A percentile compares a stretch with the other conserved stretches of the same genome.
phyloP scores from a whole-genome alignment of 768 basidiomycete genomes.

The Auricularia auricula-judae region DNA sequence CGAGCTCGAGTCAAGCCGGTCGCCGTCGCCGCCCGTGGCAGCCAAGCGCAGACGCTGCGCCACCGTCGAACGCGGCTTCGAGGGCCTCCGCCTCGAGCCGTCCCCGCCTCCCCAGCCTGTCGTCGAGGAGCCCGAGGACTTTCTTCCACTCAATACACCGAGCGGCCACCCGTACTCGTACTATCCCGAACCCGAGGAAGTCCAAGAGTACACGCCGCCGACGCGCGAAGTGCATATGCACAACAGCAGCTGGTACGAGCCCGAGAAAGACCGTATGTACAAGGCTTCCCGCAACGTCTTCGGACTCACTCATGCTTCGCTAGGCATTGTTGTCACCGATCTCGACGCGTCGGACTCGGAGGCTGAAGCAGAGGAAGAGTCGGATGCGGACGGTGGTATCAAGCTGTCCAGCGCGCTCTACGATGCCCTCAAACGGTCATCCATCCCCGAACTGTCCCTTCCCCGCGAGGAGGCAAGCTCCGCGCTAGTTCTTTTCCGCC shows the following conservation, averaged over 20 bases:
- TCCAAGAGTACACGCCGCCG: constrained; percentile 1
- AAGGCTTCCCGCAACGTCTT: constrained; percentile 1
- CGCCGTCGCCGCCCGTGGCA: background rate
- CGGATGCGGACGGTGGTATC: background rate
- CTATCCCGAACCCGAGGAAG: background rate
- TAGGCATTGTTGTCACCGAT: constrained; percentile 57
- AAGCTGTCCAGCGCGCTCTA: background rate
- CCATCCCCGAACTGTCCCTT: background rate
- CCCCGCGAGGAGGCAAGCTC: background rate
- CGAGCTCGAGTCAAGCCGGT: background rate
- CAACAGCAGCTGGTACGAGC: constrained; percentile 52
- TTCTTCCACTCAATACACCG: background rate
- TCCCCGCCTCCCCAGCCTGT: constrained; percentile 19
- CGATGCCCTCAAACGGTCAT: background rate
- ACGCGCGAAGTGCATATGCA: constrained; percentile 55
- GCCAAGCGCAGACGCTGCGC: constrained; percentile 38
- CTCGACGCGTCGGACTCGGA: constrained; percentile 35
- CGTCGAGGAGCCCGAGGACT: constrained; percentile 10
- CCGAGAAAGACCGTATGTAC: constrained; percentile 55
- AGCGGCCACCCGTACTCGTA: background rate
- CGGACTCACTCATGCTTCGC: background rate
- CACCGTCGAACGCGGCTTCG: constrained; percentile 45
- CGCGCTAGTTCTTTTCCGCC: constrained; percentile 2
- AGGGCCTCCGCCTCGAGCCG: constrained; percentile 31
- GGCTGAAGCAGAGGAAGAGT: background rate